Evolutionary conservation across 805 yeast genomes (phyloP), one percentile per base, ranked within the genome.

Genomic region (Candida michaelii): DNA sequence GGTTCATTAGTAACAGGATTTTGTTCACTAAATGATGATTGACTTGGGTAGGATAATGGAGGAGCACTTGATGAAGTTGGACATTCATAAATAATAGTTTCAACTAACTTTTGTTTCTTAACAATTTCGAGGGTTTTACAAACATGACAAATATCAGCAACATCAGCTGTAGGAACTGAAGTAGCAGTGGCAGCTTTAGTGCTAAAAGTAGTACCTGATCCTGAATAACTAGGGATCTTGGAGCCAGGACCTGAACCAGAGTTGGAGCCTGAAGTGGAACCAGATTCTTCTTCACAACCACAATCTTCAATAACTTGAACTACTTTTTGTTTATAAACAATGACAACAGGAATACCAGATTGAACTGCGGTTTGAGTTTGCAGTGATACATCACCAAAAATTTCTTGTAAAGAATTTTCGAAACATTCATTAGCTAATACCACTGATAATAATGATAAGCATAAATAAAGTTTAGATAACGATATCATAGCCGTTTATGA

Each of bases 1-100:
- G 59, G 35, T 13, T 53, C 46, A 4, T 62, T 50, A 25, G 55
- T 44, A 46, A 66, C 55, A 18, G 69, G 70, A 38, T 65, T 49
- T 18, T 38, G 39, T 30, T 45, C 36, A 5, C 62, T 55, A 6
- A 23, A 15, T 14, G 37, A 13, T 21, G 37, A 34, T 23, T 21
- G 30, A 5, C 45, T 40, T 12, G 59, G 42, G 17, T 55, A 36
- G n/a, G 34, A 33, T 2, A 56, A 36, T 17, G 58, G 51, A 16
- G 51, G 34, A n/a, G 58, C 50, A 4, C 39, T 43, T 36, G 34
- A 47, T 1, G 52, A 45, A 6, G 56, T 44, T 1, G 66, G 47
- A 14, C 62, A 58, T 18, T 36, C 39, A 44, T 50, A 59, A 15
- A 62, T 43, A 2, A 61, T 55, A 2, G 53, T 48, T 5, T 62